Conservation (phyloP, 176 grass and related monocot genomes). For the Triticum monococcum region DNA sequence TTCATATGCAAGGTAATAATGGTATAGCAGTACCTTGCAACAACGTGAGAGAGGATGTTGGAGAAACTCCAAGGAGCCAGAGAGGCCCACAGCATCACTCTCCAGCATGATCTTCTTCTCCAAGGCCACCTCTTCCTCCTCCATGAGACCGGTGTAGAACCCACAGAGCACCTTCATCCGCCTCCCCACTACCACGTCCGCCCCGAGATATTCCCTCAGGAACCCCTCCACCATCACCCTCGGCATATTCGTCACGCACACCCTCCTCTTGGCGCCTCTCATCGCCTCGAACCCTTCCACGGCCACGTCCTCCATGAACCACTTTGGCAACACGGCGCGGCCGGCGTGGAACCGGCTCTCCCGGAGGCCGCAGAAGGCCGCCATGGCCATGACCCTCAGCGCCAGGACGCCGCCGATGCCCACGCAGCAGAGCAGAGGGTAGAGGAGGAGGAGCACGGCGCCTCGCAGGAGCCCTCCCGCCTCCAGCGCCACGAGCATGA, state of each 20-base stretch:
- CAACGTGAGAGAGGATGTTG: conserved; percentile 5
- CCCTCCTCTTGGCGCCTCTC: conserved; percentile 4
- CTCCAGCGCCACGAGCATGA: conserved; percentile 86
- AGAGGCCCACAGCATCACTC: conserved; percentile 22
- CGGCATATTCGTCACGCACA: conserved; percentile 46
- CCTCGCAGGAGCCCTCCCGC: conserved; percentile 61
- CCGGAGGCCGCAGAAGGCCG: conserved; percentile 55
- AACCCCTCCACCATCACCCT: conserved; percentile 74
- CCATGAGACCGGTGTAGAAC: conserved; percentile 58
- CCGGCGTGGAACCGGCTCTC: conserved; percentile 39
- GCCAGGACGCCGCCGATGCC: background rate
- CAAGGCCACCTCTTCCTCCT: background rate
- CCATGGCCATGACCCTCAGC: conserved; percentile 33
- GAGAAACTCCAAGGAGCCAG: conserved; percentile 27
- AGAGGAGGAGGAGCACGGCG: conserved; percentile 43
- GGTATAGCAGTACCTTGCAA: conserved; percentile 51
- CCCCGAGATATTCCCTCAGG: conserved; percentile 45
- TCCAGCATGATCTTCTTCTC: background rate
- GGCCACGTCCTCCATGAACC: conserved; percentile 53
- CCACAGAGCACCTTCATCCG: conserved; percentile 53
- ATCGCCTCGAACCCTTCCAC: conserved; percentile 37
- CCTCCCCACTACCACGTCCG: conserved; percentile 36
- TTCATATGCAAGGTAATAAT: background rate
- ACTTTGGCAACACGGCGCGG: conserved; percentile 64
- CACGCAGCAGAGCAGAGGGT: conserved; percentile 45